Conservation (phyloP, 169 alveolate genomes). For the Neospora caninum region DNA sequence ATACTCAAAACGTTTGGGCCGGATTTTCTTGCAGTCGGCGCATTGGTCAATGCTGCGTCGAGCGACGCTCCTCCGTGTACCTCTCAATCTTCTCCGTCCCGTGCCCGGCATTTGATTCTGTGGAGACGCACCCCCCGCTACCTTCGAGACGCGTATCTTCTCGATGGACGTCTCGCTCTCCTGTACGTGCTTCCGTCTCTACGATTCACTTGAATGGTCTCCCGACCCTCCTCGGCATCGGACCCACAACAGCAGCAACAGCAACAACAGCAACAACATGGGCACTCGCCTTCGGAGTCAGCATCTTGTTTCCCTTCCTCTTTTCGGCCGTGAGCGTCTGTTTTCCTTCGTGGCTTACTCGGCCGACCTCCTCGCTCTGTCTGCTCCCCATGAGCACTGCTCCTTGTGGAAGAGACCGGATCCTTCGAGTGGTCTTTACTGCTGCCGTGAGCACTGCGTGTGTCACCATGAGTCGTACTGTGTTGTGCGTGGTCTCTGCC, state of each 20-base stretch:
- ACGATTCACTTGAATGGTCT: background rate
- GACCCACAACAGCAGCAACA: background rate
- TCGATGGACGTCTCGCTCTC: background rate
- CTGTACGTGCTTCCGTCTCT: background rate
- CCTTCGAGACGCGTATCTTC: background rate
- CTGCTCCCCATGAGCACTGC: background rate
- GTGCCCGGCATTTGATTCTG: background rate
- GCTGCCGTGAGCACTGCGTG: background rate
- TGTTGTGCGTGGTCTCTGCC: too few relatives aligned
- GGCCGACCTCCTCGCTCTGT: background rate
- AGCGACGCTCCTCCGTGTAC: too few relatives aligned
- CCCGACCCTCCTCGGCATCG: background rate
- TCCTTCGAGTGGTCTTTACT: background rate
- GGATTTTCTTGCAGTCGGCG: too few relatives aligned
- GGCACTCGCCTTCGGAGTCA: background rate
- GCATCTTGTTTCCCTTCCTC: too few relatives aligned
- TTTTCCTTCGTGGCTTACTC: background rate
- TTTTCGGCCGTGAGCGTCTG: background rate
- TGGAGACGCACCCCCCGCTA: background rate
- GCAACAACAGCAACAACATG: background rate
- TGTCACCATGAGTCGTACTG: background rate
- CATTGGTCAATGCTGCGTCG: too few relatives aligned
- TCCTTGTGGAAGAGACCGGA: background rate
- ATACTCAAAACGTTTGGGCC: too few relatives aligned
- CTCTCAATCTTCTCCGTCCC: too few relatives aligned